Evolutionary conservation across 805 yeast species (phyloP), one percentile per base, ranked within the genome.

Genomic region (Tetrapisispora fleetii): DNA sequence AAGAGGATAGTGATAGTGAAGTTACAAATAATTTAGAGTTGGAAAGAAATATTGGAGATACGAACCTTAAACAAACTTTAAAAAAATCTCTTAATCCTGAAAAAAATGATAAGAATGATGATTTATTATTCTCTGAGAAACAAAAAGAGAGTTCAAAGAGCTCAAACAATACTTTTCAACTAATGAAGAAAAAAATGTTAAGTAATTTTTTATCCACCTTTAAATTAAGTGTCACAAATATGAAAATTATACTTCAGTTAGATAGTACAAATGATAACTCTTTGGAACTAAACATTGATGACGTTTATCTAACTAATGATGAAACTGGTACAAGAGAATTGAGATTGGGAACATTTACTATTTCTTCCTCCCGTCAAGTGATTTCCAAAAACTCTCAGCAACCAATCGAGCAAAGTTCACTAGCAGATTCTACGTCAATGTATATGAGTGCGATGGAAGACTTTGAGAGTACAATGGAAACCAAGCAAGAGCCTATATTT

Each of bases 391-490:
- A 37, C 17, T 37, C 24, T 5, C n/a, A 1, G 7, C 22, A 21
- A 24, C 18, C 27, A 37, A 4, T 5, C 4, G 16, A 16, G 8
- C 16, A 33, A 16, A 19, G 21, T 28, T 43, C 47, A 6, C 11
- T 19, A 24, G 28, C 10, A 14, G 48, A 46, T 17, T 46, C 86
- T 1, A 74, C 79, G 43, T 80, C 89, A 2, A 74, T 86, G 18
- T 87, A 85, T 59, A 80, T 85, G 90, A 85, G 95, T 64, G 95
- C 95, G 2, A 71, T 83, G 11, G 79, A 86, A 0, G 73, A 76
- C 45, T 59, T 78, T 1, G 67, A 73, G 44, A 61, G 55, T 28
- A 13, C 37, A 30, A 27, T 16, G 22, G 2, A 17, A n/a, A 21
- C 4, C 33, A 18, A n/a, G 5, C 6, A n/a, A 3, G 16, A 27